A percentile compares a stretch with the other conserved stretches of the same genome.
Conservation (phyloP, 2,329 filamentous ascomycete genomes). For the Drechslerella stenobrocha region DNA sequence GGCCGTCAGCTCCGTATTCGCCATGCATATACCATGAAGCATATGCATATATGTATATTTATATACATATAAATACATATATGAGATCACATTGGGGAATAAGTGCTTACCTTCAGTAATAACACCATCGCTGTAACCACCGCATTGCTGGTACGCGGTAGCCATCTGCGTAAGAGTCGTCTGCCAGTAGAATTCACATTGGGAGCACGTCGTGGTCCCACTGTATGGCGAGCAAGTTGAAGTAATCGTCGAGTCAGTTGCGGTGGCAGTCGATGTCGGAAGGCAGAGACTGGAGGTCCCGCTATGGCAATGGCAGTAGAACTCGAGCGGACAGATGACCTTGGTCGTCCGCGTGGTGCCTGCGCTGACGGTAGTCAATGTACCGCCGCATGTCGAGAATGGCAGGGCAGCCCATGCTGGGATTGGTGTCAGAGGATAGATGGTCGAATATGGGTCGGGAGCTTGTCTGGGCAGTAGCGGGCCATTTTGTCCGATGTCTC, state of each 20-base stretch:
- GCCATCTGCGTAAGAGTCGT: constrained; percentile 37
- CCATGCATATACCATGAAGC: neutral
- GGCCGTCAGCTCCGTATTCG: neutral
- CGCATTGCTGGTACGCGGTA: constrained; percentile 30
- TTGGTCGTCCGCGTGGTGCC: too few relatives aligned
- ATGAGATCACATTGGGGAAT: neutral
- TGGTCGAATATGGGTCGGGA: constrained; percentile 38
- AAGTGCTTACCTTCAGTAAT: constrained; percentile 24
- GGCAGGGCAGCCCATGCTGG: constrained; percentile 41
- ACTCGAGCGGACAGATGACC: constrained; percentile 36
- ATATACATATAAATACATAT: too few relatives aligned
- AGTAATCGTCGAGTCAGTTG: constrained; percentile 16
- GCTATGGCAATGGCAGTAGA: constrained; percentile 34
- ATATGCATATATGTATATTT: too few relatives aligned
- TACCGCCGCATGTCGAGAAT: constrained; percentile 30
- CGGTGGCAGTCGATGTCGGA: constrained; percentile 23
- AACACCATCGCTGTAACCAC: constrained; percentile 26
- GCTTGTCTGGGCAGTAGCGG: constrained; percentile 30
- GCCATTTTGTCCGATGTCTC: constrained; percentile 24
- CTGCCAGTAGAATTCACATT: constrained; percentile 47
- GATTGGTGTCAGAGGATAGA: constrained; percentile 40
- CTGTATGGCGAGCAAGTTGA: constrained; percentile 35
- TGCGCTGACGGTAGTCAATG: constrained; percentile 12
- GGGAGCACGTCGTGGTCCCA: constrained; percentile 18
- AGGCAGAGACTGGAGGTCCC: constrained; percentile 25